Conservation (phyloP, 257 asterid genomes). For the Solanum habrochaites region DNA sequence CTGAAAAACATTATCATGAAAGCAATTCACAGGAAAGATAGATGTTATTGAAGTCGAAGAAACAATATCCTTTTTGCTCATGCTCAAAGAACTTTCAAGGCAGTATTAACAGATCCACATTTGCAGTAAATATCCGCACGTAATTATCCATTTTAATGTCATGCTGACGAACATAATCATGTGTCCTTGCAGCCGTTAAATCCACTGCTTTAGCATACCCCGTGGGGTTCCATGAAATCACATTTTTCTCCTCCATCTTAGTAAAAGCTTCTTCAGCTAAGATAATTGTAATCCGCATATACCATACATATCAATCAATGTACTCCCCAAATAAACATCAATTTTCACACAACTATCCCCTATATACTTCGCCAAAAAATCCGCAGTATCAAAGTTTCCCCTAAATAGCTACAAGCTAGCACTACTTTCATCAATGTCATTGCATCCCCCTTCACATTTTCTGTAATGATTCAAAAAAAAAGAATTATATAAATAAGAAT, state of each 20-base stretch:
- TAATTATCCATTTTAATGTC: constrained; percentile 12
- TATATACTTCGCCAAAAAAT: constrained; percentile 11
- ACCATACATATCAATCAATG: constrained; percentile 28
- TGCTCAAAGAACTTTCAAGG: constrained; percentile 16
- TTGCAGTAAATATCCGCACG: constrained; percentile 30
- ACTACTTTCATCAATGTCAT: constrained; percentile 29
- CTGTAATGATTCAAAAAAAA: no score
- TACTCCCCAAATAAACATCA: constrained; percentile 22
- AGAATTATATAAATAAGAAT: no score
- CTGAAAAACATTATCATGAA: constrained; percentile 6
- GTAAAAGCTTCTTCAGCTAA: constrained; percentile 18
- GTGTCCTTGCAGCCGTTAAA: constrained; percentile 12
- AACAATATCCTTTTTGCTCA: constrained; percentile 20
- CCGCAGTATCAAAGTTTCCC: neutral
- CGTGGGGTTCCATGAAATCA: constrained; percentile 28
- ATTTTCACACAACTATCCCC: constrained; percentile 5
- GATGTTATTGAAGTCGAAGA: constrained; percentile 30
- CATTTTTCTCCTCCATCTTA: constrained; percentile 16
- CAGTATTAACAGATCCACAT: constrained; percentile 17
- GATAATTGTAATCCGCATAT: constrained; percentile 2
- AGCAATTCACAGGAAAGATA: constrained; percentile 22
- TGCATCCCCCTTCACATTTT: constrained; percentile 17
- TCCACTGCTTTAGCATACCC: constrained; percentile 21
- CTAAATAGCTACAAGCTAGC: constrained; percentile 14
- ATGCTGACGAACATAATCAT: constrained; percentile 9